Evolutionary conservation across 768 basidiomycete species (phyloP).

Genomic region (Lyophyllum shimeji): DNA sequence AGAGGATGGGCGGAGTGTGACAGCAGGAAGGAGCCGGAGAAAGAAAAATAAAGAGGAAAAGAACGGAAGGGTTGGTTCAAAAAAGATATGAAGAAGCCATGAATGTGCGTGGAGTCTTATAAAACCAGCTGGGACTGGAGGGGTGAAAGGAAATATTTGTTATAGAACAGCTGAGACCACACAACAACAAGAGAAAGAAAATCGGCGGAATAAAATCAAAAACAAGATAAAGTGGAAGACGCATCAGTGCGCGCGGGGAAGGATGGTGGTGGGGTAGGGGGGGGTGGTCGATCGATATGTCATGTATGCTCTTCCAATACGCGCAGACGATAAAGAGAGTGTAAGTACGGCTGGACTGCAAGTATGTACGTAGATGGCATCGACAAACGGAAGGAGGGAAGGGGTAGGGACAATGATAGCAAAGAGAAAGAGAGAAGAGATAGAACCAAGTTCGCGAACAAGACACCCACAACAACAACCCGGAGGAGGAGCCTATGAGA

Average conservation of each 20-base stretch:
- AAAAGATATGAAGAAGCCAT: neutral
- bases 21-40: constrained; percentile 11
- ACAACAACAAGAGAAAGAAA: constrained; percentile 10
- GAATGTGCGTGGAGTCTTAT: neutral
- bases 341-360: constrained; percentile 13
- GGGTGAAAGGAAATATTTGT: constrained; percentile 8
- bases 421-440: constrained; percentile 5
- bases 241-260: neutral
- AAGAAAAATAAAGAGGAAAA: constrained; percentile 4
- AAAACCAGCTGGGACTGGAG: neutral
- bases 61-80: neutral
- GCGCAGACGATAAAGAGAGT: constrained; percentile 9
- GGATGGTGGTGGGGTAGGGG: constrained; percentile 2
- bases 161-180: constrained; percentile 12
- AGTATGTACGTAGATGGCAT: constrained; percentile 8
- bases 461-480: constrained; percentile 14
- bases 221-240: constrained; percentile 18
- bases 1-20: constrained; percentile 3
- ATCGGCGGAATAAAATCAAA: constrained; percentile 9
- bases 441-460: constrained; percentile 15
- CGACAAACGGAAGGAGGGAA: neutral
- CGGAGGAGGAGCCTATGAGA: constrained; percentile 18
- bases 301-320: constrained; percentile 10
- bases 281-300: neutral
- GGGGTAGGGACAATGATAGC: neutral